Conservation (phyloP, 169 alveolate species). For the Plasmodium ovale region DNA sequence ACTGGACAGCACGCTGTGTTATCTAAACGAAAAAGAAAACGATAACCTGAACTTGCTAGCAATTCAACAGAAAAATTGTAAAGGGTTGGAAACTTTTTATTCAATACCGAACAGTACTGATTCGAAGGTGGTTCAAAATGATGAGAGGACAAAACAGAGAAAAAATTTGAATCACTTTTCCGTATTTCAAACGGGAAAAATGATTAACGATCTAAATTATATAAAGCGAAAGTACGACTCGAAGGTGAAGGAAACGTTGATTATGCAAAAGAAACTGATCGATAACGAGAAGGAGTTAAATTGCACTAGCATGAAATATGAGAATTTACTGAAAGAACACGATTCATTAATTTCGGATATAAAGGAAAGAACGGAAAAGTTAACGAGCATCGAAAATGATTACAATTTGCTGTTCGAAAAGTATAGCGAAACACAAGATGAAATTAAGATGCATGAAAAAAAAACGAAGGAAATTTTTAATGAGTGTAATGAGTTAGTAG, state of each 20-base stretch:
- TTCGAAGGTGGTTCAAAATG: conserved; percentile 26
- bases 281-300: conserved; percentile 73
- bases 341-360: conserved; percentile 62
- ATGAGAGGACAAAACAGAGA: neutral
- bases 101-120: conserved; percentile 71
- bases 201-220: conserved; percentile 67
- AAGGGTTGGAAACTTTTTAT: conserved; percentile 68
- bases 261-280: conserved; percentile 61
- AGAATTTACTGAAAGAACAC: conserved; percentile 63
- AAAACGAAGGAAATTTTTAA: conserved; percentile 72
- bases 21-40: conserved; percentile 34
- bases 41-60: conserved; percentile 3
- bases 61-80: conserved; percentile 2
- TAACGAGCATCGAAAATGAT: conserved; percentile 52
- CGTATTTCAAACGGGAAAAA: conserved; percentile 32
- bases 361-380: conserved; percentile 73
- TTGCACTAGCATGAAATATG: conserved; percentile 51
- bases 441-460: conserved; percentile 75
- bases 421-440: conserved; percentile 75
- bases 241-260: conserved; percentile 62
- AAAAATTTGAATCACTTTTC: conserved; percentile 10
- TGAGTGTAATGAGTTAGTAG: conserved; percentile 75
- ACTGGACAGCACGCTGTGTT: neutral
- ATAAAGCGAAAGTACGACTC: conserved; percentile 74
- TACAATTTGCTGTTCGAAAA: conserved; percentile 69